Evolutionary conservation across 768 basidiomycete genomes (phyloP).

Genomic region (Mycena leptocephala): DNA sequence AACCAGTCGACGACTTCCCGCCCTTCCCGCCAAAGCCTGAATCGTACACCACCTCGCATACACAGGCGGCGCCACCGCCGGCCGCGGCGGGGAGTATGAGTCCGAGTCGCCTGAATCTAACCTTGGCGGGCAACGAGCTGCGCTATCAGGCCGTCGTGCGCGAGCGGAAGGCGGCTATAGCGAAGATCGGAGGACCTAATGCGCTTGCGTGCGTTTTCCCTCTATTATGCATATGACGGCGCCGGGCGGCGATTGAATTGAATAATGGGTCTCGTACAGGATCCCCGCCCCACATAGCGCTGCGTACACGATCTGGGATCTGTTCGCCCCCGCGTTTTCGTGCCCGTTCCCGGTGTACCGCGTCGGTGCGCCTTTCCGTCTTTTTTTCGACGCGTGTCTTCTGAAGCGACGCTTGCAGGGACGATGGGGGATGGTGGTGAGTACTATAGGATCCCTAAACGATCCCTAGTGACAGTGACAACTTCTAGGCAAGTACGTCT

Average conservation of each 20-base stretch:
- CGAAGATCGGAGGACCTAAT: not conserved
- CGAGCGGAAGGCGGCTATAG: slow-evolving; percentile 3
- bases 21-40: too few relatives aligned
- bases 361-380: slow-evolving; percentile 25
- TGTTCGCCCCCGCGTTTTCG: slow-evolving; percentile 47
- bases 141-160: slow-evolving; percentile 26
- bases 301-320: slow-evolving; percentile 43
- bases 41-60: too few relatives aligned
- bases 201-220: not conserved
- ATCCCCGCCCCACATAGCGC: not conserved
- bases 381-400: not conserved
- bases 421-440: slow-evolving; percentile 60
- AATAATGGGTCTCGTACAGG: not conserved
- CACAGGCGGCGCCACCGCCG: too few relatives aligned
- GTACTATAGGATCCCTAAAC: not conserved
- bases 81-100: too few relatives aligned
- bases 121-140: slow-evolving; percentile 22
- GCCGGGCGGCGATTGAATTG: too few relatives aligned
- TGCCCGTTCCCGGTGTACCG: slow-evolving; percentile 47
- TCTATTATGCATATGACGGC: too few relatives aligned
- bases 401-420: slow-evolving; percentile 13
- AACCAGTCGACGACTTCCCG: too few relatives aligned
- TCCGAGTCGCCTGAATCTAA: slow-evolving; percentile 18
- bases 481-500: slow-evolving; percentile 62
- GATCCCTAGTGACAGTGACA: too few relatives aligned